These are phyloP conservation scores for Pleodorina starrii DNA, from an alignment of 139 green algal species.

Conservation along the genomic window DNA sequence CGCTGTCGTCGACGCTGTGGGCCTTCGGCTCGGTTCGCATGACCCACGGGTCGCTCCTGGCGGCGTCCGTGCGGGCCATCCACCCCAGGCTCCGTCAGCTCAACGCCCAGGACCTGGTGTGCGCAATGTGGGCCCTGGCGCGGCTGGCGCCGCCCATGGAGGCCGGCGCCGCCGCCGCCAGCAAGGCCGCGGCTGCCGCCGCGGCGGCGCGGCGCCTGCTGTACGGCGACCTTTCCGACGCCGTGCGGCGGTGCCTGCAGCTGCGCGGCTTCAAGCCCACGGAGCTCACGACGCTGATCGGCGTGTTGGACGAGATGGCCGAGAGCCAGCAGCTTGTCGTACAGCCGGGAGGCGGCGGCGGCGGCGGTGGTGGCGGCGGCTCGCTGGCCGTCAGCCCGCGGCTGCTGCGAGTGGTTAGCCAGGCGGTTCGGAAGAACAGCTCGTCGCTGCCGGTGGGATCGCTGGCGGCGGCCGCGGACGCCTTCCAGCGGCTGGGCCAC, in stretches of 20 bases:
- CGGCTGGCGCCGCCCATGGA: constrained; percentile 7
- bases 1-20: constrained; percentile 42
- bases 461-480: constrained; percentile 9
- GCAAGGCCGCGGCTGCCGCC: background rate
- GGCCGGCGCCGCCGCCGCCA: background rate
- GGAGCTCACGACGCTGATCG: constrained; percentile 29
- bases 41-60: constrained; percentile 21
- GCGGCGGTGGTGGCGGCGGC: no score
- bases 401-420: constrained; percentile 21
- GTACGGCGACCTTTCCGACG: constrained; percentile 17
- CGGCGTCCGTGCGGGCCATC: background rate
- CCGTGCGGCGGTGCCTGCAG: constrained; percentile 15
- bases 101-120: constrained; percentile 41
- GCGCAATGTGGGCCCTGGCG: constrained; percentile 8
- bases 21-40: constrained; percentile 36
- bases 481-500: background rate
- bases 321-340: background rate
- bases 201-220: constrained; percentile 15
- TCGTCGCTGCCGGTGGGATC: background rate
- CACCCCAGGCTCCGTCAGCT: background rate
- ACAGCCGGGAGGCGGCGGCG: no score
- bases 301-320: constrained; percentile 27
- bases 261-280: background rate
- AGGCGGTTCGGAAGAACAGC: constrained; percentile 16
- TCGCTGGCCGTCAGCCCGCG: background rate